phyloP scores from a whole-genome alignment of 345 rosid genomes.

The Ricinus communis region DNA sequence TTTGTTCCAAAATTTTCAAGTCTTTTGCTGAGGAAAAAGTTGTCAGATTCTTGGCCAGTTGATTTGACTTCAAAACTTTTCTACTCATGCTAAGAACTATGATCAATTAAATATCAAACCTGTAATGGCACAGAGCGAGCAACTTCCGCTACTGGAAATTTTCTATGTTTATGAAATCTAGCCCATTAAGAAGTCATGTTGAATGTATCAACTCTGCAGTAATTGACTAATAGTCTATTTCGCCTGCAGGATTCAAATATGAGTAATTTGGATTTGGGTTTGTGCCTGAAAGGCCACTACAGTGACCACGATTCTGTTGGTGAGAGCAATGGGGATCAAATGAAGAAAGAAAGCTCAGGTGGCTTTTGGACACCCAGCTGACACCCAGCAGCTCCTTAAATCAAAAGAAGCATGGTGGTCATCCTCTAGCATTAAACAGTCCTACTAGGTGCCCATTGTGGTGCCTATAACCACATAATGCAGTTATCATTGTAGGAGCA shows the following conservation, averaged over 20 bases:
- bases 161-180: too few relatives aligned
- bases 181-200: not conserved
- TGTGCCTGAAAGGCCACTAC: conserved; percentile 51
- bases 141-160: too few relatives aligned
- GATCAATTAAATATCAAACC: too few relatives aligned
- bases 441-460: not conserved
- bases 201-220: not conserved
- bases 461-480: not conserved
- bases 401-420: not conserved
- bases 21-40: too few relatives aligned
- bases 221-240: not conserved
- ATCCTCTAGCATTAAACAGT: not conserved
- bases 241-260: conserved; percentile 49
- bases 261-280: conserved; percentile 50
- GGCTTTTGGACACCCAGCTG: conserved; percentile 23
- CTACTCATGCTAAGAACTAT: too few relatives aligned
- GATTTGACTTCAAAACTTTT: too few relatives aligned
- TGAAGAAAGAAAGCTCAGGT: conserved; percentile 21
- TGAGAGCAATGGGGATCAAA: conserved; percentile 30
- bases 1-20: too few relatives aligned
- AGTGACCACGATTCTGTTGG: conserved; percentile 22
- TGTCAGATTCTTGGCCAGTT: not conserved
- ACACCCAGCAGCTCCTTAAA: not conserved
- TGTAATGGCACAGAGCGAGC: too few relatives aligned
- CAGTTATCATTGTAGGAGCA: not conserved